Evolutionary conservation across 2,329 filamentous ascomycete genomes (phyloP), one percentile per base, ranked within the genome.

Genomic region (Cordyceps cateniannulata): DNA sequence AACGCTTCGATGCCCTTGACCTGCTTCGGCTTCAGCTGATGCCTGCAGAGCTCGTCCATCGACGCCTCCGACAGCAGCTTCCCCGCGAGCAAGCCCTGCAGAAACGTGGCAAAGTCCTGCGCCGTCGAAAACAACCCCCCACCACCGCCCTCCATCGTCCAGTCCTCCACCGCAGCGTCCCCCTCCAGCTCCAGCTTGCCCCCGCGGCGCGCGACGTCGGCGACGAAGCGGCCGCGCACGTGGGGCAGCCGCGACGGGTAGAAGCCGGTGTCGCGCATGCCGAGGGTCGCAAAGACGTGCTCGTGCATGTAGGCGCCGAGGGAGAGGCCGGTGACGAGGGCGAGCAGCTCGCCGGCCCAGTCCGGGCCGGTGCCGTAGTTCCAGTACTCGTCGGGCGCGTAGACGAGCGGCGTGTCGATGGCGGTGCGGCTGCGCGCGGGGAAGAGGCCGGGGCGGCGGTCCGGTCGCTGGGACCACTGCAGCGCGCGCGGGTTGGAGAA

Each of bases 341-440:
- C 76, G 5, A 83, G 68, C 1, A 76, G 69, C 5, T 75, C 62
- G 3, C 78, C 79, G 0, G 76, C 79, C 73, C 77, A 83, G 69
- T 83, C 81, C 47, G 76, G 61, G 0, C 70, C 69, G 3, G 72
- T 66, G 5, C 81, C 79, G 62, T 84, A 84, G 32, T 69, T 70
- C 80, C 80, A 84, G 7, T 75, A 73, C 3, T 74, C 70, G 0
- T 80, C 81, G 0, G 81, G 77, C 3, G 69, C 63, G 61, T 79
- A 79, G 57, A 72, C 70, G 40, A 80, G 65, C 0, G 79, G 81
- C 60, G 75, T 74, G 51, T 66, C 68, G 67, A 73, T 79, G 64
- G 74, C 74, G 1, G 73, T 72, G 38, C 71, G 67, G 38, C 65
- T 72, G 63, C 68, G 74, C 29, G 70, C 64, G 18, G 73, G 65